phyloP scores from a whole-genome alignment of 2,329 filamentous ascomycete species.

The Trichoderma koningii region DNA sequence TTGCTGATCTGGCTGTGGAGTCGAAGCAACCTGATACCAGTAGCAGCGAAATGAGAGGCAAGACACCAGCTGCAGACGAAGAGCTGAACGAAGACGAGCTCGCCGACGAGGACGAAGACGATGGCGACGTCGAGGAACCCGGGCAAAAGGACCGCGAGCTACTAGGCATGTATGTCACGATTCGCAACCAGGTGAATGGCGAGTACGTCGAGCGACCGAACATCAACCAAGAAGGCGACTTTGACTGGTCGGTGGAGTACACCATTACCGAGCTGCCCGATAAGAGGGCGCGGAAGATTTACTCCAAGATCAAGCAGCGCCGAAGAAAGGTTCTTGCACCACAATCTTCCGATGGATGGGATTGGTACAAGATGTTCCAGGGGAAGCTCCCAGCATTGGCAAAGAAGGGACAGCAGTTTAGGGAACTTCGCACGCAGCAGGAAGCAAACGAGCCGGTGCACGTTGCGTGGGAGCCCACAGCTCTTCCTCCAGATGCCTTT shows the following conservation, averaged over 20 bases:
- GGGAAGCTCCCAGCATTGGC: conserved; percentile 48
- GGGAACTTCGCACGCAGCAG: conserved; percentile 55
- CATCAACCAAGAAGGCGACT: conserved; percentile 37
- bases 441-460: conserved; percentile 52
- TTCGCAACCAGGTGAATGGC: conserved; percentile 73
- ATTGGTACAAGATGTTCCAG: conserved; percentile 52
- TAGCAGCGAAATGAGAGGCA: neutral
- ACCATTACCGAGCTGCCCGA: conserved; percentile 63
- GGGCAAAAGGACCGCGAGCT: conserved; percentile 42
- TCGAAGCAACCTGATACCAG: conserved; percentile 33
- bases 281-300: conserved; percentile 52
- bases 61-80: neutral
- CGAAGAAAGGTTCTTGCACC: conserved; percentile 51
- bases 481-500: conserved; percentile 30
- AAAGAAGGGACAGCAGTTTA: conserved; percentile 59
- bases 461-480: conserved; percentile 48
- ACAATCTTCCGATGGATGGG: conserved; percentile 46
- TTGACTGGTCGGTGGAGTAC: conserved; percentile 78
- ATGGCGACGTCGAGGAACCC: conserved; percentile 20
- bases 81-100: conserved; percentile 9
- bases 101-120: conserved; percentile 22
- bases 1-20: conserved; percentile 51
- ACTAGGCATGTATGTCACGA: conserved; percentile 70
- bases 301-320: conserved; percentile 57
- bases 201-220: conserved; percentile 62